Evolutionary conservation across 768 basidiomycete species (phyloP).

Genomic region (Gautieria morchelliformis): DNA sequence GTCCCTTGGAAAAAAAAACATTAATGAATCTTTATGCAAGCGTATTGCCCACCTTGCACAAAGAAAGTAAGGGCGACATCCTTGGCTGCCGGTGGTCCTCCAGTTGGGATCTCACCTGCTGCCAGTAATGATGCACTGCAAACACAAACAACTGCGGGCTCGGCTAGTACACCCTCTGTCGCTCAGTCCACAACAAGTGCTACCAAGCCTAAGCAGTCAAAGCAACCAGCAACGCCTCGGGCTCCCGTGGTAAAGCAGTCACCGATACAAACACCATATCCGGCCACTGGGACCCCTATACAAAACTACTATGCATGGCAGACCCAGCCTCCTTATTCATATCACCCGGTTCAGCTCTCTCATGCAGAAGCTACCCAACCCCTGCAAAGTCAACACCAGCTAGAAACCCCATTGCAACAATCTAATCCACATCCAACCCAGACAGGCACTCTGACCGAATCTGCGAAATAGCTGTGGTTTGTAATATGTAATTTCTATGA

Average conservation of each 20-base stretch:
- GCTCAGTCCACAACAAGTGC: background rate
- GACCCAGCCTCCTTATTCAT: background rate
- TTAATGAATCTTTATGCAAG: background rate
- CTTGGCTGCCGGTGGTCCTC: background rate
- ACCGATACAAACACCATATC: background rate
- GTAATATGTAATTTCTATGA: too few relatives aligned
- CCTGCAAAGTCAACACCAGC: background rate
- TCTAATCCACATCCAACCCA: too few relatives aligned
- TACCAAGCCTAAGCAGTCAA: background rate
- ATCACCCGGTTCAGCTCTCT: background rate
- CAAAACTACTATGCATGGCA: conserved; percentile 2
- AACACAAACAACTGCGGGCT: background rate
- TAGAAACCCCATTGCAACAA: background rate
- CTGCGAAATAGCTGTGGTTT: too few relatives aligned
- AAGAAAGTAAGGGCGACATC: background rate
- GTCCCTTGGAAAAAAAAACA: background rate
- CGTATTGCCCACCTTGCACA: conserved; percentile 5
- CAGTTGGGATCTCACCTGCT: background rate
- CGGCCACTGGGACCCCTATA: background rate
- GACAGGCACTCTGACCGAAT: too few relatives aligned
- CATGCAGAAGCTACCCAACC: background rate
- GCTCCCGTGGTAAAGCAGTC: background rate
- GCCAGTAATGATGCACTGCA: background rate
- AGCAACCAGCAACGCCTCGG: background rate
- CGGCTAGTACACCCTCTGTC: background rate